Conservation (phyloP, 2,329 filamentous ascomycete genomes). For the Fusarium nurragi region DNA sequence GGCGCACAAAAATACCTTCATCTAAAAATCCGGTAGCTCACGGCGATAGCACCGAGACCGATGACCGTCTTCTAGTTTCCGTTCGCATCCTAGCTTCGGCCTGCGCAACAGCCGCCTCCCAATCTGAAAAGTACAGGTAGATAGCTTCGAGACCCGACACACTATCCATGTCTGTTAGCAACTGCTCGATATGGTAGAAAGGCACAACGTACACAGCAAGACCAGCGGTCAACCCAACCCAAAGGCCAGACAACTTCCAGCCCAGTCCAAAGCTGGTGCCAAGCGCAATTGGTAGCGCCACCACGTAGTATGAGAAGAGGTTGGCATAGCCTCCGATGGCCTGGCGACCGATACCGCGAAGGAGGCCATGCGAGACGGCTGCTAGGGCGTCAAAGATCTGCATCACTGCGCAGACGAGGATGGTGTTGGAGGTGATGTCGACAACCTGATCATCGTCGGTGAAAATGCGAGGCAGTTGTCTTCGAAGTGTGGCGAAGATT, state of each 20-base stretch:
- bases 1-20: background rate
- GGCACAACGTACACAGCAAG: slow-evolving; percentile 62
- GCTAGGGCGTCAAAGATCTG: slow-evolving; percentile 88
- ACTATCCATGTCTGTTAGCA: slow-evolving; percentile 4
- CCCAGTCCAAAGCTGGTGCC: slow-evolving; percentile 76
- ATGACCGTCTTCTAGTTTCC: slow-evolving; percentile 29
- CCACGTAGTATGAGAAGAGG: slow-evolving; percentile 83
- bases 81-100: slow-evolving; percentile 37
- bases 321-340: slow-evolving; percentile 88
- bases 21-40: rapidly evolving
- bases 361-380: slow-evolving; percentile 80
- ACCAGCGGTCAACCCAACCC: slow-evolving; percentile 80
- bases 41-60: slow-evolving; percentile 1
- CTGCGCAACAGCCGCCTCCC: slow-evolving; percentile 37
- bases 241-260: slow-evolving; percentile 82
- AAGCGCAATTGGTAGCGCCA: slow-evolving; percentile 85
- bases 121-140: slow-evolving; percentile 35
- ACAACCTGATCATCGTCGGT: slow-evolving; percentile 75
- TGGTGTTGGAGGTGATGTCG: slow-evolving; percentile 68
- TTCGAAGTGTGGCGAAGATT: slow-evolving; percentile 71
- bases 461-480: slow-evolving; percentile 77
- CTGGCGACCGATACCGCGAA: slow-evolving; percentile 85
- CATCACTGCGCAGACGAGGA: slow-evolving; percentile 84
- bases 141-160: slow-evolving; percentile 33
- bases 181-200: rapidly evolving